Evolutionary conservation across 768 basidiomycete genomes (phyloP).

Genomic region (Kwoniella europaea): DNA sequence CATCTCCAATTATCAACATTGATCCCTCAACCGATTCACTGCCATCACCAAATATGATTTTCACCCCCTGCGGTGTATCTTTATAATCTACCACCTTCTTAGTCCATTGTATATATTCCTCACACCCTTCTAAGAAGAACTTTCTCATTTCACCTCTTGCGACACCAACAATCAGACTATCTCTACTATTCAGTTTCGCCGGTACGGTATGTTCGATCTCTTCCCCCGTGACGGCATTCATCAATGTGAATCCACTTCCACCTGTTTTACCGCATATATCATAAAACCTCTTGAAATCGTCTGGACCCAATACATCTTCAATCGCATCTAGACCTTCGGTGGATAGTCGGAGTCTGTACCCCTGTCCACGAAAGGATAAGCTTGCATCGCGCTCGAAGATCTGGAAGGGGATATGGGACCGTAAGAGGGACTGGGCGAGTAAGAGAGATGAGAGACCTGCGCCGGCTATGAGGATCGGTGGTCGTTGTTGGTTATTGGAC

Average conservation of each 20-base stretch:
- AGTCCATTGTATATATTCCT: slow-evolving; percentile 16
- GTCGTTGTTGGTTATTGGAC: not conserved
- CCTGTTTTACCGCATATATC: slow-evolving; percentile 31
- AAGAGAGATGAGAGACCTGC: slow-evolving; percentile 37
- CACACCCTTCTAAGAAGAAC: slow-evolving; percentile 25
- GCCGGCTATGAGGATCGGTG: slow-evolving; percentile 37
- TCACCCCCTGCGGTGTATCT: slow-evolving; percentile 16
- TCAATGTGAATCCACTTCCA: slow-evolving; percentile 22
- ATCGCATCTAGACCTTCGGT: slow-evolving; percentile 35
- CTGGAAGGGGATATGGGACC: slow-evolving; percentile 32
- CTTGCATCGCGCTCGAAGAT: slow-evolving; percentile 34
- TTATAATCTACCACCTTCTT: slow-evolving; percentile 30
- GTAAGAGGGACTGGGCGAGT: slow-evolving; percentile 30
- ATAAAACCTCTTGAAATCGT: slow-evolving; percentile 25
- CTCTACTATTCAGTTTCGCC: slow-evolving; percentile 14
- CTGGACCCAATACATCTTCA: slow-evolving; percentile 27
- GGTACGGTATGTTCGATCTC: slow-evolving; percentile 9
- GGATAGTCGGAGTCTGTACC: slow-evolving; percentile 35
- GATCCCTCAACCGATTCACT: slow-evolving; percentile 24
- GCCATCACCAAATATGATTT: slow-evolving; percentile 30
- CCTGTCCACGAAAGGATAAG: slow-evolving; percentile 29
- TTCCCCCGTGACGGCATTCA: slow-evolving; percentile 29
- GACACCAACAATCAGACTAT: slow-evolving; percentile 27
- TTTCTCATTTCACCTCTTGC: slow-evolving; percentile 30
- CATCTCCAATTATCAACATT: slow-evolving; percentile 37